Evolutionary conservation across 192 early-diverging fungal genomes (phyloP).

Genomic region (Coemansia sp.): DNA sequence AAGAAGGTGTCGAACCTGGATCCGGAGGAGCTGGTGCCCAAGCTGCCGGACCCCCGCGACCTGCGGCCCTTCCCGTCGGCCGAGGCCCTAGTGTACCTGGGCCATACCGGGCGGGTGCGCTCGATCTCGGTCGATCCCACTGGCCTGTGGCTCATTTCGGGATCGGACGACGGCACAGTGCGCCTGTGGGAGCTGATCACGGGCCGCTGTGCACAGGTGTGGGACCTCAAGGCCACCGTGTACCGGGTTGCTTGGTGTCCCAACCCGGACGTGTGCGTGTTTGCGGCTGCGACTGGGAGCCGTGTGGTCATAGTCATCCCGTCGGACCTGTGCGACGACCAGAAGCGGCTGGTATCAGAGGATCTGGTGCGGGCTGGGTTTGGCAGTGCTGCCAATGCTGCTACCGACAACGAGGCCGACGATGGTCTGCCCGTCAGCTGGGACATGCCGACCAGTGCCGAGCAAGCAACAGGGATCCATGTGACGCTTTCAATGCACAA

Average conservation of each 20-base stretch:
- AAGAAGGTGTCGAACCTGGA: conserved; percentile 86
- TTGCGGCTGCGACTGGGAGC: conserved; percentile 68
- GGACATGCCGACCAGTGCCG: conserved; percentile 50
- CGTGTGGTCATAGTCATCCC: conserved; percentile 54
- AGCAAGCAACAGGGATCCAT: conserved; percentile 45
- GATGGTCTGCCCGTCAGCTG: conserved; percentile 41
- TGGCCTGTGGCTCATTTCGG: conserved; percentile 86
- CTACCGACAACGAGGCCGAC: conserved; percentile 27
- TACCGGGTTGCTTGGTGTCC: conserved; percentile 87
- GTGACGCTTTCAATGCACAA: conserved; percentile 52
- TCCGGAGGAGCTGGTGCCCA: conserved; percentile 88
- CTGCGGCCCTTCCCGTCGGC: conserved; percentile 88
- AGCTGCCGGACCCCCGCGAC: conserved; percentile 91
- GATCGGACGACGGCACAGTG: conserved; percentile 84
- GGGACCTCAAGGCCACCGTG: conserved; percentile 66
- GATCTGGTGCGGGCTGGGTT: conserved; percentile 39
- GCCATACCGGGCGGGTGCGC: conserved; percentile 79
- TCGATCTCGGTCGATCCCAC: conserved; percentile 82
- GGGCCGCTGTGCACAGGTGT: conserved; percentile 76
- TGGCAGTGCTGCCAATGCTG: conserved; percentile 7
- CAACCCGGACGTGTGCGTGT: conserved; percentile 63
- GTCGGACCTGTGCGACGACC: conserved; percentile 40
- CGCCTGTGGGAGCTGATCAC: conserved; percentile 88
- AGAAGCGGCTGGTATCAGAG: conserved; percentile 28
- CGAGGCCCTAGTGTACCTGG: conserved; percentile 69